Base-by-base conservation (phyloP, 179 eudicot species). In the Heliamphora pulchella region DNA sequence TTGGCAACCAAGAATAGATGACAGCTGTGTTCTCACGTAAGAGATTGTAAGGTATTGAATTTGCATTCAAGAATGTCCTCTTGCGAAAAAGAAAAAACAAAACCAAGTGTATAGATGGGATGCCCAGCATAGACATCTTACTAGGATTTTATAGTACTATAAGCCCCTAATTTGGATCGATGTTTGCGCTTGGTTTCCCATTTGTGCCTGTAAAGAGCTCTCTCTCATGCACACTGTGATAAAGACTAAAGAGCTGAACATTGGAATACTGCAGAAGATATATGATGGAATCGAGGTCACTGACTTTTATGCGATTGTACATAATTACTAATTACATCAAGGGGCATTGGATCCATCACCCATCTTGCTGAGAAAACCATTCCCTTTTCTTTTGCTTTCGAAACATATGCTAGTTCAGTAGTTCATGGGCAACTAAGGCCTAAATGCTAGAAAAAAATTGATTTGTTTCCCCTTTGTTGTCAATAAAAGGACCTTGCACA, bases 11-110 rank as follows among this genome's bases (percentile, higher is more conserved):
- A 70, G 31, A 70, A 47, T 54, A 74, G 48, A 59, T 74, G 63
- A 74, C 77, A 74, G 77, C 77, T 74, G 18, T 13, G 17, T 51
- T 73, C 53, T 54, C 59, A 31, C 77, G 20, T 31, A 55, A 74
- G 50, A 54, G 8, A 14, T 74, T 47, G 61, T 22, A 51, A 7
- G 55, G 22, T 61, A 72, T 72, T 72, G 61, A 72, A 72, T 72
- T 18, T 72, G 74, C 74, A 70, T 70, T 70, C 54, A 70, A 47
- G 39, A 14, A 70, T 41, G 0, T 54, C 5, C 31, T 44, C 51
- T 44, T 11, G 46, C 74, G 47, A 31, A 31, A 31, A 31, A 31
- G 39, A 31, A 31, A 31, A 31, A 31, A 31, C 39, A 31, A 31
- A 31, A 31, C 39, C 39, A 31, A 31, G 39, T 31, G 39, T 31